Conservation (phyloP, 305 asterid species). For the Plantago coronopus region DNA sequence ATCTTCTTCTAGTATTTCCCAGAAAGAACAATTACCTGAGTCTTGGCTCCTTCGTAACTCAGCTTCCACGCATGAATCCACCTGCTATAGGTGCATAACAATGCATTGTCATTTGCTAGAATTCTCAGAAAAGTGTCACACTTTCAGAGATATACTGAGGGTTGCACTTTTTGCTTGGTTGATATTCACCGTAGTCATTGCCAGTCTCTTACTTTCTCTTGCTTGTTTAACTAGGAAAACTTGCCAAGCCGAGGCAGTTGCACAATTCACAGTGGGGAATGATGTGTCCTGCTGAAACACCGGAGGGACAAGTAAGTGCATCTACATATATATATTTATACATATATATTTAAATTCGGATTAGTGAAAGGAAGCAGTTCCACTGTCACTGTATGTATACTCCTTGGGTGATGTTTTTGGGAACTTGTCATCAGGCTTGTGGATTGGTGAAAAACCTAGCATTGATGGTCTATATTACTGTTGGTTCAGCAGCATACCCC, state of each 20-base stretch:
- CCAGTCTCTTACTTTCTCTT: slow-evolving; percentile 1
- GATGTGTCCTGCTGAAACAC: slow-evolving; percentile 99
- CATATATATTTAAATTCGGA: slow-evolving; percentile 9
- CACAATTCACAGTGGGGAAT: slow-evolving; percentile 99
- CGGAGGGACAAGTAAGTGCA: slow-evolving; percentile 90
- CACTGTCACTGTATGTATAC: background rate
- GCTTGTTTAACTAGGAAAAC: slow-evolving; percentile 54
- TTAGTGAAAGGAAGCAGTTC: slow-evolving; percentile 2
- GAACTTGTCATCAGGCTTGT: slow-evolving; percentile 61
- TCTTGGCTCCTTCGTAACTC: too few species aligned
- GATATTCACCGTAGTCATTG: background rate
- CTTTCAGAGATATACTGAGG: background rate
- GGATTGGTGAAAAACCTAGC: slow-evolving; percentile 99
- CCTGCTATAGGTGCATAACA: too few species aligned
- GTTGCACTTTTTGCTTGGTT: slow-evolving; percentile 8
- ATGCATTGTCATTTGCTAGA: too few species aligned
- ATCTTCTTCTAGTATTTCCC: background rate
- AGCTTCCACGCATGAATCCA: too few species aligned
- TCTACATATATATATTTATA: too few species aligned
- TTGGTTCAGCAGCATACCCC: slow-evolving; percentile 97
- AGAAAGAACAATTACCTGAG: too few species aligned
- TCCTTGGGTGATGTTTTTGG: background rate
- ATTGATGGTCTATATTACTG: slow-evolving; percentile 91
- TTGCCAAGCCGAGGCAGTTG: slow-evolving; percentile 98
- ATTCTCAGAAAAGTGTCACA: background rate